These are phyloP conservation scores for Solanum peruvianum DNA, from an alignment of 257 asterid genomes.

Conservation along the genomic window DNA sequence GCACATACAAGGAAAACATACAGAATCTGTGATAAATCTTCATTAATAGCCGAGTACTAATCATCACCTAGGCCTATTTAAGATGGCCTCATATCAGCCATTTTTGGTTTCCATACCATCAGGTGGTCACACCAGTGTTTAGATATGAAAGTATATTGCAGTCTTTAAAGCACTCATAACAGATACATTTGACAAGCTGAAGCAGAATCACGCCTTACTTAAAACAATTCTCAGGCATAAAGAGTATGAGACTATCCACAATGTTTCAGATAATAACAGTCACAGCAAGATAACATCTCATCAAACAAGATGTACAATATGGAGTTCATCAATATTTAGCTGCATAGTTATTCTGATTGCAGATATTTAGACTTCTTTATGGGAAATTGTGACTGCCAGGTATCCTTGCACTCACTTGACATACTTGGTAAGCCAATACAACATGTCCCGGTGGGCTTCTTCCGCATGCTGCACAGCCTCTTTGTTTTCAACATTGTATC, in stretches of 20 bases:
- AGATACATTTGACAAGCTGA: neutral
- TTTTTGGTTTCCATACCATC: neutral
- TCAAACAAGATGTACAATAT: neutral
- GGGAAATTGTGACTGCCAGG: neutral
- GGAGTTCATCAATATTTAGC: neutral
- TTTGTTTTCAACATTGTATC: slow-evolving; percentile 31
- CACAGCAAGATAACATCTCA: neutral
- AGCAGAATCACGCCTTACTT: neutral
- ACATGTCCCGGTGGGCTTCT: slow-evolving; percentile 38
- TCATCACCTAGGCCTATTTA: neutral
- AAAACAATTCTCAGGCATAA: neutral
- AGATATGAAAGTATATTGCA: neutral
- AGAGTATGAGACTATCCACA: neutral
- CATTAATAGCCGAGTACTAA: neutral
- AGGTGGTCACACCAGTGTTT: neutral
- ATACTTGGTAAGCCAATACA: slow-evolving; percentile 35
- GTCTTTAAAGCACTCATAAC: neutral
- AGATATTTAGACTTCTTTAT: neutral
- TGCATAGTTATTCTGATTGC: neutral
- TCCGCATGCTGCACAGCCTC: slow-evolving; percentile 39
- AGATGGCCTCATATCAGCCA: neutral
- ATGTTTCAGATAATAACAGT: neutral
- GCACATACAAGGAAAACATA: neutral
- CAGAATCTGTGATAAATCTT: neutral
- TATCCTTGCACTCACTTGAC: slow-evolving; percentile 11